Conservation (phyloP, 2,329 filamentous ascomycete genomes). For the Epichloe uncinata region DNA sequence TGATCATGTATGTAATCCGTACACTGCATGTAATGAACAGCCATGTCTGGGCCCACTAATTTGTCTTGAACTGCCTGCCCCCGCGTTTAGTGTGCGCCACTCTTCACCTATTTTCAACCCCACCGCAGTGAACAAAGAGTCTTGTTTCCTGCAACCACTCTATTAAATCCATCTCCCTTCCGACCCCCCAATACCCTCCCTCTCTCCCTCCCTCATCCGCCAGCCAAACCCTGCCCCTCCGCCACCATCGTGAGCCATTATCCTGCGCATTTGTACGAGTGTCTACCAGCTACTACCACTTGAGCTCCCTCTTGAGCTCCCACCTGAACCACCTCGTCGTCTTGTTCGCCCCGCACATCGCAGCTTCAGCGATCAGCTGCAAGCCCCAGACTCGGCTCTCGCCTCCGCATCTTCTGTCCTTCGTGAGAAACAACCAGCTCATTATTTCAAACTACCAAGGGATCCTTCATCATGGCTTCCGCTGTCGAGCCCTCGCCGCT, state of each 20-base stretch:
- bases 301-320: too few species aligned
- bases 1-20: too few species aligned
- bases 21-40: too few species aligned
- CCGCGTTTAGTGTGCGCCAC: background rate
- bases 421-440: too few species aligned
- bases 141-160: background rate
- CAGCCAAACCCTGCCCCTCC: background rate
- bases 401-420: too few species aligned
- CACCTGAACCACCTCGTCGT: background rate
- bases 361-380: background rate
- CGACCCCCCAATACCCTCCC: background rate
- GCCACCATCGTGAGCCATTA: background rate
- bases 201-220: background rate
- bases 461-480: constrained; percentile 26
- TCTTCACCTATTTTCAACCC: background rate
- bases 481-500: constrained; percentile 23
- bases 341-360: background rate
- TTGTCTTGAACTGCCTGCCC: background rate
- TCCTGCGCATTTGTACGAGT: background rate
- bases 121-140: too few species aligned
- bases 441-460: too few species aligned
- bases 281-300: background rate
- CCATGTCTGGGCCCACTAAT: background rate
- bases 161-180: background rate
- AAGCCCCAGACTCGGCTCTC: too few species aligned